Conservation (phyloP, 2,329 filamentous ascomycete genomes). For the Monosporascus sp. region DNA sequence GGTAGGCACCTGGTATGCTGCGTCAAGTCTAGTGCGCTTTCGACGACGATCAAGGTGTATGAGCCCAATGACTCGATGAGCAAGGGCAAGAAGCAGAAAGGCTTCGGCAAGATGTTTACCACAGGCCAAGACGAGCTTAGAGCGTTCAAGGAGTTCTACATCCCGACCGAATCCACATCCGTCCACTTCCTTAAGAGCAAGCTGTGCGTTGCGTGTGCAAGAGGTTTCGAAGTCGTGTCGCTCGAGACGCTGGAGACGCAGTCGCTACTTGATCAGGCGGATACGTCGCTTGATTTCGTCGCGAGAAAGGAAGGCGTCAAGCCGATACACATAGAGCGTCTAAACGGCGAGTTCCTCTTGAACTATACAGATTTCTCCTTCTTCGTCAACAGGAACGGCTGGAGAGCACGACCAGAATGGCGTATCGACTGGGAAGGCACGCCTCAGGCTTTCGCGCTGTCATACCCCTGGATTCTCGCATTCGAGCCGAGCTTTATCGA, state of each 20-base stretch:
- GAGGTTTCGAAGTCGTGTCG: conserved; percentile 95
- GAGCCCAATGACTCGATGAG: conserved; percentile 94
- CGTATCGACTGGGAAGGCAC: conserved; percentile 95
- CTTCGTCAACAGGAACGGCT: conserved; percentile 98
- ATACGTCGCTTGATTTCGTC: conserved; percentile 96
- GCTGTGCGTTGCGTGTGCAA: conserved; percentile 89
- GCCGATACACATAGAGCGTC: conserved; percentile 93
- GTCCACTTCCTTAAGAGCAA: conserved; percentile 97
- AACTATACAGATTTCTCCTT: conserved; percentile 99
- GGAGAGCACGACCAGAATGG: conserved; percentile 94
- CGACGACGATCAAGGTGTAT: conserved; percentile 97
- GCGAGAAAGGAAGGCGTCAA: conserved; percentile 88
- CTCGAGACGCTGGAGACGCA: conserved; percentile 97
- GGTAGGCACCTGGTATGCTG: conserved; percentile 93
- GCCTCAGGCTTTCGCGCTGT: conserved; percentile 87
- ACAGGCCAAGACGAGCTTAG: conserved; percentile 89
- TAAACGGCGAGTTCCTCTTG: conserved; percentile 93
- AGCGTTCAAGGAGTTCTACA: conserved; percentile 98
- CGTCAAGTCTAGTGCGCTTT: conserved; percentile 89
- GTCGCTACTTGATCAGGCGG: conserved; percentile 91
- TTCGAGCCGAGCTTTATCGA: conserved; percentile 98
- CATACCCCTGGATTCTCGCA: conserved; percentile 92
- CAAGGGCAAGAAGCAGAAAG: conserved; percentile 92
- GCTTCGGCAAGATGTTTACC: conserved; percentile 92
- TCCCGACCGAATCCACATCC: conserved; percentile 94